A percentile compares a stretch with the other conserved stretches of the same genome.
Conservation (phyloP, 805 yeast species). For the Suhomyces sp. region DNA sequence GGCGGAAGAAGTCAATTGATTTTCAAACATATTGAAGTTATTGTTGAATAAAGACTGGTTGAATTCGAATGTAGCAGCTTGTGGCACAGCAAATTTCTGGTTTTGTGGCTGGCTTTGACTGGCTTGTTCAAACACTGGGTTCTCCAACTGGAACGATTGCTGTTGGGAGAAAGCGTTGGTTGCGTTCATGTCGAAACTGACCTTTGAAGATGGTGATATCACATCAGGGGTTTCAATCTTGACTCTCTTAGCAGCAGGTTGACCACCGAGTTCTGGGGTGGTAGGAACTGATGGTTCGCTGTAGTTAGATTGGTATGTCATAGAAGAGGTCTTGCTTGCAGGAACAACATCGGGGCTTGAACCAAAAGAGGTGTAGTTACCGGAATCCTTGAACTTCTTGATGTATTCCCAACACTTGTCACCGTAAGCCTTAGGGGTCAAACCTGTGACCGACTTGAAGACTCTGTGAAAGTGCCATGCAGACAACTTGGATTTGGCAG, state of each 20-base stretch:
- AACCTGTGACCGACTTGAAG: slow-evolving; percentile 79
- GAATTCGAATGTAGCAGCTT: slow-evolving; percentile 12
- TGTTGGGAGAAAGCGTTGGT: background rate
- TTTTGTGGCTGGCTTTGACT: background rate
- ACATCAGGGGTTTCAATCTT: slow-evolving; percentile 9
- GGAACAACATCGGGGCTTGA: background rate
- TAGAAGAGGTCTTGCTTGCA: background rate
- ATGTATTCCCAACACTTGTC: slow-evolving; percentile 67
- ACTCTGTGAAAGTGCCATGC: slow-evolving; percentile 96
- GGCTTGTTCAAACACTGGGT: background rate
- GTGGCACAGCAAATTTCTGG: slow-evolving; percentile 8
- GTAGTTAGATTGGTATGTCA: slow-evolving; percentile 5
- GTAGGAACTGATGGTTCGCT: slow-evolving; percentile 6
- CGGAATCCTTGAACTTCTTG: slow-evolving; percentile 19
- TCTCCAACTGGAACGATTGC: background rate
- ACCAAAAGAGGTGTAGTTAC: slow-evolving; percentile 6
- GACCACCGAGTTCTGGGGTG: slow-evolving; percentile 10
- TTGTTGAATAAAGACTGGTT: slow-evolving; percentile 8
- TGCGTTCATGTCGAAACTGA: slow-evolving; percentile 1
- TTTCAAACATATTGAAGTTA: slow-evolving; percentile 11
- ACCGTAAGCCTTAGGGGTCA: slow-evolving; percentile 87
- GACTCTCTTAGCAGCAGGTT: slow-evolving; percentile 11
- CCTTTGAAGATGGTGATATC: slow-evolving; percentile 5
- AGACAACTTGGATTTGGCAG: slow-evolving; percentile 74
- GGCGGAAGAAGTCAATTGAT: background rate